Evolutionary conservation across 2,329 filamentous ascomycete species (phyloP), one percentile per base, ranked within the genome.

Genomic region (Fusarium albidum): DNA sequence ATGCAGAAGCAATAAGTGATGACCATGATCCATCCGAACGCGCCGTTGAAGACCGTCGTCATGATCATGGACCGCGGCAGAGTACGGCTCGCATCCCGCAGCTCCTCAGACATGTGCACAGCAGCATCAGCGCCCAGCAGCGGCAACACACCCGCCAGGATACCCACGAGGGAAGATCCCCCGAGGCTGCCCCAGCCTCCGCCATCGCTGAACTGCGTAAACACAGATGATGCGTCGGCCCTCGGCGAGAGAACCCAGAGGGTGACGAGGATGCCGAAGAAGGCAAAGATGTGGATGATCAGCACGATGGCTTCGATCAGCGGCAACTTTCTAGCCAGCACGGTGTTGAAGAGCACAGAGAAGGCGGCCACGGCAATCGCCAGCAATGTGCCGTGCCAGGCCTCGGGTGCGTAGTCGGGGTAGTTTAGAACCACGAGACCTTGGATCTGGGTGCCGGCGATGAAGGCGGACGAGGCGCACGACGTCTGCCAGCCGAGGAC

Each of bases 401-500:
- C 37, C 14, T 62, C 43, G 2, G 57, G 41, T 2, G 35, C 34
- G 6, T 65, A 65, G 5, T 35, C 29, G 0, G 59, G 59, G 7
- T 61, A 38, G 37, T 65, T 75, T 12, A 79, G 48, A 12, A 73
- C 67, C 3, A 77, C 56, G 2, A 80, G 68, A 1, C 76, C 76
- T 56, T 81, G 74, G 14, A 80, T 75, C 31, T 79, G 70, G 5
- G 75, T 77, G 5, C 74, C 76, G 0, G 74, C 68, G 4, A 82
- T 67, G 38, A 77, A 80, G 1, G 75, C 70, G 1, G 70, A 69
- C 3, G 71, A 71, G 0, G 77, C 75, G 2, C 74, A 68, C 2
- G 71, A 71, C 1, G 73, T 69, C 38, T 79, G 74, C 79, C 79
- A 81, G 18, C 75, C 76, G 0, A 78, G 68, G 0, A 78, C 71